These are phyloP conservation scores for Pseudotsuga menziesii DNA, from an alignment of 75 land plant species.

Conservation along the genomic window DNA sequence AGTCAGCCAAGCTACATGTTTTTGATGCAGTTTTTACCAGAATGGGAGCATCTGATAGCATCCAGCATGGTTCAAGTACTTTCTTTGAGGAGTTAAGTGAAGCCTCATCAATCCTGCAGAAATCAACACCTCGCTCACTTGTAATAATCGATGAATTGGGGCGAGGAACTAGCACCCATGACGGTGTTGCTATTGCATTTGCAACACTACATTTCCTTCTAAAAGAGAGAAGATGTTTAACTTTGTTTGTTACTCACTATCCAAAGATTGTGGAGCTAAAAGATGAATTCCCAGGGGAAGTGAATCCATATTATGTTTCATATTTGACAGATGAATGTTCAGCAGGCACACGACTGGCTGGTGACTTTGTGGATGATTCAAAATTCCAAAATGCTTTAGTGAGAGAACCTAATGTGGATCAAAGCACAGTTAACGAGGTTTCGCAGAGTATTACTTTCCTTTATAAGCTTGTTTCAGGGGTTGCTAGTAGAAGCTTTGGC, in stretches of 20 bases:
- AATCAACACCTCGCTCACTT: conserved; percentile 64
- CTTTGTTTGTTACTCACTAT: conserved; percentile 96
- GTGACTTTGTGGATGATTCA: neutral
- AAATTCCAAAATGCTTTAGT: neutral
- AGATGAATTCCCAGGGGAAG: conserved; percentile 55
- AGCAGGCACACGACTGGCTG: neutral
- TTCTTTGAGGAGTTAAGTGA: conserved; percentile 95
- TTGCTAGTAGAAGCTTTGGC: conserved; percentile 93
- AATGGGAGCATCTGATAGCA: conserved; percentile 96
- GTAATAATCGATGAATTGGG: conserved; percentile 97
- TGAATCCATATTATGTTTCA: conserved; percentile 81
- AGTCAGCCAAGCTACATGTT: conserved; percentile 82
- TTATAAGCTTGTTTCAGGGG: conserved; percentile 83
- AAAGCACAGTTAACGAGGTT: conserved; percentile 9
- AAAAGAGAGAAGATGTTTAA: conserved; percentile 64
- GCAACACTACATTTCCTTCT: conserved; percentile 84
- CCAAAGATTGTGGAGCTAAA: conserved; percentile 68
- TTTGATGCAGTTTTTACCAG: conserved; percentile 84
- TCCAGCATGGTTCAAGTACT: conserved; percentile 91
- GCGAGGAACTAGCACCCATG: conserved; percentile 97
- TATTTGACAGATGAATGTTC: conserved; percentile 50
- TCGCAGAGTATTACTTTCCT: conserved; percentile 71
- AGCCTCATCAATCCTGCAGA: conserved; percentile 69
- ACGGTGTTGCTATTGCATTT: conserved; percentile 96
- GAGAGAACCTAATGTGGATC: conserved; percentile 9